Evolutionary conservation across 768 basidiomycete genomes (phyloP).

Genomic region (Mycena polygramma): DNA sequence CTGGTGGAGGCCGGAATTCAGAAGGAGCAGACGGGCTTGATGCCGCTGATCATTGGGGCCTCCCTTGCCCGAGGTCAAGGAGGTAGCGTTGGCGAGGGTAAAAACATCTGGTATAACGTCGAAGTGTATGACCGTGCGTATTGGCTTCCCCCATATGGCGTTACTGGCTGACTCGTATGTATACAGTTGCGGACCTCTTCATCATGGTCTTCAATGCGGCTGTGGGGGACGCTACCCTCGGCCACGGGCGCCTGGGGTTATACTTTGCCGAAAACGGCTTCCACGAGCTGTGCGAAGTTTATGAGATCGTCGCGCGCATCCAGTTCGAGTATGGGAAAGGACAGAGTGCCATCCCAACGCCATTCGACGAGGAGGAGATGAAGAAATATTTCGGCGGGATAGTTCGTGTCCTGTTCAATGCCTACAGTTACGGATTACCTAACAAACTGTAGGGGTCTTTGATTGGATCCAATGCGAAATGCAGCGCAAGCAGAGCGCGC

Average conservation of each 20-base stretch:
- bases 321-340: slow-evolving; percentile 38
- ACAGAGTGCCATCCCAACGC: slow-evolving; percentile 25
- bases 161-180: neutral
- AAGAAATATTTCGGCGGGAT: neutral
- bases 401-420: neutral
- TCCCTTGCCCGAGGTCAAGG: slow-evolving; percentile 25
- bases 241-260: slow-evolving; percentile 40
- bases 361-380: slow-evolving; percentile 40
- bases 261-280: slow-evolving; percentile 43
- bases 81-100: slow-evolving; percentile 29
- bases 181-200: slow-evolving; percentile 39
- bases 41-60: slow-evolving; percentile 9
- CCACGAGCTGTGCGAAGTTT: slow-evolving; percentile 34
- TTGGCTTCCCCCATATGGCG: neutral
- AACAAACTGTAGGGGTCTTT: neutral
- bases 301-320: slow-evolving; percentile 29
- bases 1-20: slow-evolving; percentile 32
- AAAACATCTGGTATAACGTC: slow-evolving; percentile 30
- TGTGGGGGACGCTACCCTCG: slow-evolving; percentile 7
- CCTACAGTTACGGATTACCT: neutral
- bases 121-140: slow-evolving; percentile 31
- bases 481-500: slow-evolving; percentile 17
- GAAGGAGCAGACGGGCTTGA: slow-evolving; percentile 37
- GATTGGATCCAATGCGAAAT: slow-evolving; percentile 18
- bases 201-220: slow-evolving; percentile 37